Evolutionary conservation across 768 basidiomycete genomes (phyloP), one percentile per base, ranked within the genome.

Genomic region (Boletus pseudopeckii): DNA sequence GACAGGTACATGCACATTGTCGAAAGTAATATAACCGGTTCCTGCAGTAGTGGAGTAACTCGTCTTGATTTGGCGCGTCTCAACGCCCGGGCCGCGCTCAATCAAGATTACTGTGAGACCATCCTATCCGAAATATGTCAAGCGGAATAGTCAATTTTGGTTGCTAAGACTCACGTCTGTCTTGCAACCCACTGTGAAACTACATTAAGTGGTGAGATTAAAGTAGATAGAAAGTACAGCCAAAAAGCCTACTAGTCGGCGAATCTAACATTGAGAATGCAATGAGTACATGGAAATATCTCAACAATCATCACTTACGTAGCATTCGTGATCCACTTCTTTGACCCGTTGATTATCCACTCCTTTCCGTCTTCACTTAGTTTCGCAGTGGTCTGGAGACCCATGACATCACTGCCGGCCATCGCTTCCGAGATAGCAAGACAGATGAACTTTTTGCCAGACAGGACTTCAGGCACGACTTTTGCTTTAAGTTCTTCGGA

Each of bases 11-110:
- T 83, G 84, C 36, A 88, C 92, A 51, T 92, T 78, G 51, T 94
- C 89, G 56, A 91, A 90, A 1, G 88, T 90, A 55, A 91, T 80
- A 58, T 84, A 88, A 30, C 83, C 85, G 1, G 95, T 97, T 10
- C 95, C 95, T 14, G 95, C 95, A 4, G 91, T 75, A 0, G 85
- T 62, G 0, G 92, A 94, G 70, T 98, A 95, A n/a, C 84, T 84
- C 10, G 88, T 90, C 75, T 89, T 80, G 77, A 92, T 84, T 39
- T 77, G 73, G 52, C 83, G 81, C 18, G 82, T 82, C 70, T 86
- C 80, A 43, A 88, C 79, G 50, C 85, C 81, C 45, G 83, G 77
- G 18, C 74, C 68, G 34, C 86, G 80, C 63, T 83, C 86, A 39
- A 87, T 80, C 52, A 85, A 75, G 59, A 84, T 81, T 54, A 80